Percentiles rank a stretch among this genome's conserved stretches.
Conservation (phyloP, 2,329 filamentous ascomycete species). For the Pleoardoris graminearum region DNA sequence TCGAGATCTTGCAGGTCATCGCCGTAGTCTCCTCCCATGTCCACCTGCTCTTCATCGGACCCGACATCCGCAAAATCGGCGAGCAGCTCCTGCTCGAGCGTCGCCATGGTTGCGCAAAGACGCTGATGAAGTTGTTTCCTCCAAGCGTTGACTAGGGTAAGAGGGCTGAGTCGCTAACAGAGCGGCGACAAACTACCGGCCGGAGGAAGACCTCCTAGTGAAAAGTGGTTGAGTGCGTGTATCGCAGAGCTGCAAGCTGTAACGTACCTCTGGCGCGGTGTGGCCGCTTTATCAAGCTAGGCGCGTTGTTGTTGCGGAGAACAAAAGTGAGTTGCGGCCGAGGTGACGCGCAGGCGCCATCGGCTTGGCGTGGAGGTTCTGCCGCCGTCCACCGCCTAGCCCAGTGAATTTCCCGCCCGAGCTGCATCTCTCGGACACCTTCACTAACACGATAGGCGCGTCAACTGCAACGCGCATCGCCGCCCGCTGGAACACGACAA, state of each 20-base stretch:
- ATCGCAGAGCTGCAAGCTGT: constrained; percentile 15
- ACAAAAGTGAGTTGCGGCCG: not conserved
- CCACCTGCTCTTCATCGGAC: constrained; percentile 68
- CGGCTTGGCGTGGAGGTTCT: constrained; percentile 5
- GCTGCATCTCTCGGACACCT: not conserved
- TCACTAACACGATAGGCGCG: not conserved
- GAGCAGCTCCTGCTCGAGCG: constrained; percentile 87
- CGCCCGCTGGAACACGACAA: not conserved
- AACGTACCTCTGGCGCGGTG: constrained; percentile 27
- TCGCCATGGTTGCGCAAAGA: constrained; percentile 64
- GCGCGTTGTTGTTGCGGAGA: not conserved
- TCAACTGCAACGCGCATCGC: not conserved
- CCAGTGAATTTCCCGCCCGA: constrained; percentile 8
- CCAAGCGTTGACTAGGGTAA: not conserved
- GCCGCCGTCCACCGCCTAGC: constrained; percentile 6
- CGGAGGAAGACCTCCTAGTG: constrained; percentile 29
- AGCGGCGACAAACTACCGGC: constrained; percentile 21
- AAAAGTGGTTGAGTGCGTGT: constrained; percentile 23
- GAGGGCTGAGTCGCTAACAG: too few species aligned
- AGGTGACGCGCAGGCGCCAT: constrained; percentile 9
- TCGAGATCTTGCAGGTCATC: constrained; percentile 42
- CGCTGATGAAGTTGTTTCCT: not conserved
- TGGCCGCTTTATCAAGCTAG: constrained; percentile 18
- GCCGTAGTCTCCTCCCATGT: constrained; percentile 43
- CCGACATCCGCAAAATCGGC: constrained; percentile 88